These are phyloP conservation scores for Trypanosoma platydactyli DNA, from an alignment of 208 protist species.

Conservation along the genomic window DNA sequence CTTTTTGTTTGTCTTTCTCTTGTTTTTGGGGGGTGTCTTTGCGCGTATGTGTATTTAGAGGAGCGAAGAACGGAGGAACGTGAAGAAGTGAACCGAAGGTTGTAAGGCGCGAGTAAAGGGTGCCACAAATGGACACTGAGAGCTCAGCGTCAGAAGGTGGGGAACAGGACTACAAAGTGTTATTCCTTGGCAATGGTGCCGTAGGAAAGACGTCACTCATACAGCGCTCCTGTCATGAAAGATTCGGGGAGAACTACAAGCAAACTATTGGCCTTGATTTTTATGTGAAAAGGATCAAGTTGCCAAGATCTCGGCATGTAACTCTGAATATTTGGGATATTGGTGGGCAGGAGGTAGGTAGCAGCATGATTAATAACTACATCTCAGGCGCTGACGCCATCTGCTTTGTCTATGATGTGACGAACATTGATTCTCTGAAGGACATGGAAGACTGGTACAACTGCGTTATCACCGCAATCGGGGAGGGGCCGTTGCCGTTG, in stretches of 20 bases:
- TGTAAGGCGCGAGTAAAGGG: background rate
- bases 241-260: conserved; percentile 91
- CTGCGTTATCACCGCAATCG: conserved; percentile 38
- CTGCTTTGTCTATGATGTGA: conserved; percentile 94
- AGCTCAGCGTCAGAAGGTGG: conserved; percentile 49
- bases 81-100: background rate
- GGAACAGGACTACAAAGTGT: conserved; percentile 61
- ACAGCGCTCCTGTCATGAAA: conserved; percentile 81
- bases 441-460: conserved; percentile 92
- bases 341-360: conserved; percentile 93
- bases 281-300: conserved; percentile 88
- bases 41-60: no score
- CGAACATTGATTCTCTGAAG: conserved; percentile 89
- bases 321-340: conserved; percentile 96
- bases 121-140: conserved; percentile 63
- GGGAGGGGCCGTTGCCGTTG: conserved; percentile 34
- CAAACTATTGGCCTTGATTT: conserved; percentile 96
- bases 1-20: no score
- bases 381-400: conserved; percentile 91
- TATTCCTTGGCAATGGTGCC: conserved; percentile 80
- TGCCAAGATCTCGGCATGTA: conserved; percentile 67
- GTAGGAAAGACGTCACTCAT: conserved; percentile 94
- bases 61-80: background rate
- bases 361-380: conserved; percentile 94
- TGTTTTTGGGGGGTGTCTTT: no score